phyloP scores from a whole-genome alignment of 2,329 filamentous ascomycete species.

The Fonsecaea pedrosoi region DNA sequence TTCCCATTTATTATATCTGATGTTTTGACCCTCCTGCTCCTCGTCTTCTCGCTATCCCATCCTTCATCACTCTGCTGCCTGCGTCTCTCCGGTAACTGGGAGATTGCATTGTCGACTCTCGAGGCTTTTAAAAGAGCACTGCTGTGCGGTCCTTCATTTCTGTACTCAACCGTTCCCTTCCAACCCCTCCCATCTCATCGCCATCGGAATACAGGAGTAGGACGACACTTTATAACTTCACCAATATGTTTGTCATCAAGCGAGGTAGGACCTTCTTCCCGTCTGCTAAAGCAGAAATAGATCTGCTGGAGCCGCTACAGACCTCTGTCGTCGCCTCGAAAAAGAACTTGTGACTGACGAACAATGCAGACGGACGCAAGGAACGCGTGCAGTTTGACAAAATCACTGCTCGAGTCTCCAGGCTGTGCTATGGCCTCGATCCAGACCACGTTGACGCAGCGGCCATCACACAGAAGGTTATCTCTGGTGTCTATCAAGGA shows the following conservation, averaged over 20 bases:
- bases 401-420: conserved; percentile 97
- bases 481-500: conserved; percentile 97
- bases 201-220: conserved; percentile 8
- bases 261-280: conserved; percentile 57
- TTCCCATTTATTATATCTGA: conserved; percentile 21
- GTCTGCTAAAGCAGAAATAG: background rate
- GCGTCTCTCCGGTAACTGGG: conserved; percentile 28
- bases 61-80: conserved; percentile 26
- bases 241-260: conserved; percentile 67
- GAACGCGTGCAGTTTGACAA: conserved; percentile 99
- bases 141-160: conserved; percentile 11
- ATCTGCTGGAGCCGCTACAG: background rate
- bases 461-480: conserved; percentile 98
- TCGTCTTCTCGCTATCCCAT: conserved; percentile 15
- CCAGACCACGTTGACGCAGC: conserved; percentile 95
- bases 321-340: conserved; percentile 27
- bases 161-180: background rate
- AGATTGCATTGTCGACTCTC: conserved; percentile 14
- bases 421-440: conserved; percentile 96
- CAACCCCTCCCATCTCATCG: conserved; percentile 6
- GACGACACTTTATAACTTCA: background rate
- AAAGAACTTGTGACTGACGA: conserved; percentile 17
- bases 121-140: conserved; percentile 22
- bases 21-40: conserved; percentile 22
- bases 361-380: conserved; percentile 85